These are phyloP conservation scores for Ambrosiella xylebori DNA, from an alignment of 2,329 filamentous ascomycete species.

Conservation along the genomic window DNA sequence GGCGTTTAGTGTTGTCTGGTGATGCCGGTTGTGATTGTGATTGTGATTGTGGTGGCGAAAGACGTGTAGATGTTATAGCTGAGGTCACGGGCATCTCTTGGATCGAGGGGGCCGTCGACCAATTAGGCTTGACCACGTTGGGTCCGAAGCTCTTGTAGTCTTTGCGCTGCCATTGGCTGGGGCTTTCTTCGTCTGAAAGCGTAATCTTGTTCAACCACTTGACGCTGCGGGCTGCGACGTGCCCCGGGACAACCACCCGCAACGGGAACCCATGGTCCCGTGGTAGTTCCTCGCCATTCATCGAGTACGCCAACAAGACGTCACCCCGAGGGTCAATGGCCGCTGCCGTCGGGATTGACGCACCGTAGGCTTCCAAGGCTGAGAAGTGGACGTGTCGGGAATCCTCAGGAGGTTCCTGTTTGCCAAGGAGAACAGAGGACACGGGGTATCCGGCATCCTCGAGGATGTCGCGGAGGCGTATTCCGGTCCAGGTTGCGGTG, in stretches of 20 bases:
- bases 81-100: conserved; percentile 53
- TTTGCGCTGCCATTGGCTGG: conserved; percentile 46
- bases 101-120: conserved; percentile 45
- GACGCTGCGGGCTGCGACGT: conserved; percentile 48
- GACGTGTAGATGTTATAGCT: conserved; percentile 36
- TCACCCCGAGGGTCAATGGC: conserved; percentile 43
- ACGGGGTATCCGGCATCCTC: conserved; percentile 36
- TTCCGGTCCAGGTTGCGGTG: conserved; percentile 42
- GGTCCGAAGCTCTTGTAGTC: conserved; percentile 56
- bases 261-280: conserved; percentile 50
- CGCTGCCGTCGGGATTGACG: conserved; percentile 42
- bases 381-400: conserved; percentile 39
- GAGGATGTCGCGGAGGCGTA: conserved; percentile 36
- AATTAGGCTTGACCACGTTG: conserved; percentile 40
- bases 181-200: conserved; percentile 48
- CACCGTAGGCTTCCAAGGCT: conserved; percentile 41
- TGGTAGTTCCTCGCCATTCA: conserved; percentile 47
- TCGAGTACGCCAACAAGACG: conserved; percentile 47
- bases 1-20: conserved; percentile 11
- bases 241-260: conserved; percentile 44
- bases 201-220: conserved; percentile 52
- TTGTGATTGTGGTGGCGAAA: background rate
- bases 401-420: conserved; percentile 14
- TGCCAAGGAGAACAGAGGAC: conserved; percentile 2
- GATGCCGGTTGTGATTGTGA: background rate